Conservation (phyloP, 2,329 filamentous ascomycete genomes). For the Metarhizium brunneum region DNA sequence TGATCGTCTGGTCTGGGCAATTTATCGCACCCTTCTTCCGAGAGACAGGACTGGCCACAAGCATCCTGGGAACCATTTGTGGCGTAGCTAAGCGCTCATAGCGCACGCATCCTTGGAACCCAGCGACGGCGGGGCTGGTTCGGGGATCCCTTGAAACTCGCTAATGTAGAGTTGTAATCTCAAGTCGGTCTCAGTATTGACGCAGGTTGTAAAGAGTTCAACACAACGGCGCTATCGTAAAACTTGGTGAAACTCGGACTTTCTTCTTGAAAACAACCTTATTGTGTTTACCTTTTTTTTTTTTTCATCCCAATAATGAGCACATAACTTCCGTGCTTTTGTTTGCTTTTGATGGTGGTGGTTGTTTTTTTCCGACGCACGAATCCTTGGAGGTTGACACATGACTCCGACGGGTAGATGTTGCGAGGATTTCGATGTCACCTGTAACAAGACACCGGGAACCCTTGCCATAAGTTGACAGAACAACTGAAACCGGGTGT, state of each 20-base stretch:
- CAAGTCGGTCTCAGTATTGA: conserved; percentile 36
- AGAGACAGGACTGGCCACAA: background rate
- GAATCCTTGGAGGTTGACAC: too few relatives aligned
- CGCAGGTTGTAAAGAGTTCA: conserved; percentile 5
- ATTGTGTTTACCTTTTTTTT: conserved; percentile 5
- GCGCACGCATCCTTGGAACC: background rate
- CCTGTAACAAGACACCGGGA: background rate
- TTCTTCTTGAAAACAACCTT: conserved; percentile 9
- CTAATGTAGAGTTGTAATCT: conserved; percentile 39
- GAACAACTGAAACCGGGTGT: background rate
- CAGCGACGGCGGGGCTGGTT: conserved; percentile 9
- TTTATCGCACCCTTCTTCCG: background rate
- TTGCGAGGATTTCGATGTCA: background rate
- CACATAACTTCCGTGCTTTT: too few relatives aligned
- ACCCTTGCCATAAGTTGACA: background rate
- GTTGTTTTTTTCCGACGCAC: too few relatives aligned
- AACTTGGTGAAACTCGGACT: conserved; percentile 5
- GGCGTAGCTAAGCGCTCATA: conserved; percentile 1
- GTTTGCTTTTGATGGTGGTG: too few relatives aligned
- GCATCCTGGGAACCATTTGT: background rate
- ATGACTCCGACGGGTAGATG: background rate
- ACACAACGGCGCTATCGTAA: background rate
- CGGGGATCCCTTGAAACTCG: conserved; percentile 42
- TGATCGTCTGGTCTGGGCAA: background rate
- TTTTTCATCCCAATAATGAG: background rate